phyloP scores from a whole-genome alignment of 2,329 filamentous ascomycete species.

The Stemphylium lycopersici region DNA sequence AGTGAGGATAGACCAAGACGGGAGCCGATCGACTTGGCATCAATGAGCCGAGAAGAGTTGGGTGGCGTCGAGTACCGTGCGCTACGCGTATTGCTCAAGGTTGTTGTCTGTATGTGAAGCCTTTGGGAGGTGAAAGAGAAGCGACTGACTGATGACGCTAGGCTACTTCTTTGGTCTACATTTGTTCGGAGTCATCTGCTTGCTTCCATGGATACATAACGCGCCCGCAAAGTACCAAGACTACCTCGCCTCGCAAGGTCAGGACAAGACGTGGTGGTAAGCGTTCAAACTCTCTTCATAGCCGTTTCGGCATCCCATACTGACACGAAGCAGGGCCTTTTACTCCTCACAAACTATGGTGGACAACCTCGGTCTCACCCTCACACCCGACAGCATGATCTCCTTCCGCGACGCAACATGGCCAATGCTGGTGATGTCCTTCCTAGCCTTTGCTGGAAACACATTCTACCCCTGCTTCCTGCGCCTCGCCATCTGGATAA shows the following conservation, averaged over 20 bases:
- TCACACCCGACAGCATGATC: slow-evolving; percentile 92
- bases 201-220: slow-evolving; percentile 78
- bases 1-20: slow-evolving; percentile 40
- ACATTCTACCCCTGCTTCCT: slow-evolving; percentile 95
- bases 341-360: slow-evolving; percentile 89
- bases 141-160: slow-evolving; percentile 20
- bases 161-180: slow-evolving; percentile 79
- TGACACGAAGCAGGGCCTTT: slow-evolving; percentile 72
- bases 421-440: slow-evolving; percentile 77
- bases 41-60: slow-evolving; percentile 71
- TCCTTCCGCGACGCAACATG: slow-evolving; percentile 81
- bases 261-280: slow-evolving; percentile 59
- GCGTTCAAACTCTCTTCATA: slow-evolving; percentile 17
- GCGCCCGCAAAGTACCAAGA: slow-evolving; percentile 51
- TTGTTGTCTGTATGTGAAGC: slow-evolving; percentile 71
- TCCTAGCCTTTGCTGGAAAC: slow-evolving; percentile 92
- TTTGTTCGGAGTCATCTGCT: slow-evolving; percentile 71
- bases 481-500: slow-evolving; percentile 88
- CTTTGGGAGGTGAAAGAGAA: slow-evolving; percentile 38
- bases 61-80: slow-evolving; percentile 97
- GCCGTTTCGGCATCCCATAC: slow-evolving; percentile 62
- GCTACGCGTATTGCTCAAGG: slow-evolving; percentile 79
- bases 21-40: slow-evolving; percentile 53
- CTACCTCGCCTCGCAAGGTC: slow-evolving; percentile 52
- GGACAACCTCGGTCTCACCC: slow-evolving; percentile 88